Conservation (phyloP, 306 rosid species). For the Cucurbita maxima region DNA sequence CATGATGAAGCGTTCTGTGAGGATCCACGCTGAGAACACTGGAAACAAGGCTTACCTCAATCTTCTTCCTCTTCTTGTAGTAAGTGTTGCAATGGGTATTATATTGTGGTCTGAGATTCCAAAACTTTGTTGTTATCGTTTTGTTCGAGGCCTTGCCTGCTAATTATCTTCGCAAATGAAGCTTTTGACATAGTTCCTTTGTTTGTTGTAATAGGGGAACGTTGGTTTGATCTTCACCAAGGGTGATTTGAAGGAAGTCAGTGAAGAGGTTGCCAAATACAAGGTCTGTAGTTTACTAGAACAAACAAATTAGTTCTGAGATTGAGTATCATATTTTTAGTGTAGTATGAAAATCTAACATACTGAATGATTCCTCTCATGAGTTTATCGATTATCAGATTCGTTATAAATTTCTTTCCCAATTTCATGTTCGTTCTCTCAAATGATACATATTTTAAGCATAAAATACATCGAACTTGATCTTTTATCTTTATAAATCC, state of each 20-base stretch:
- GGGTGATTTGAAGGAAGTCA: conserved; percentile 89
- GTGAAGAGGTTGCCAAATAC: conserved; percentile 90
- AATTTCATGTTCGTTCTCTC: background rate
- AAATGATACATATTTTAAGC: background rate
- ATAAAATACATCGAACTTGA: no score
- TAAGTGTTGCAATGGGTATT: background rate
- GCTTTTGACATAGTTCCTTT: no score
- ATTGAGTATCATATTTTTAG: no score
- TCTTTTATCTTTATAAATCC: no score
- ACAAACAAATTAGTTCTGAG: background rate
- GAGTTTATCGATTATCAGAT: background rate
- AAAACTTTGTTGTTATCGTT: background rate
- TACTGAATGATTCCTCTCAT: background rate
- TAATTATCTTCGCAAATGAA: no score
- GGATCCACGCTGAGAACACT: conserved; percentile 58
- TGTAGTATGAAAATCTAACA: no score
- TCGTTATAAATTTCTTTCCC: background rate
- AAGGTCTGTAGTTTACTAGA: conserved; percentile 25
- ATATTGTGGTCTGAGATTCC: no score
- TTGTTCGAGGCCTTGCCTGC: background rate
- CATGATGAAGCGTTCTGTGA: conserved; percentile 82
- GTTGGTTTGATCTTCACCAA: conserved; percentile 85
- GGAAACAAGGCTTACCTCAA: conserved; percentile 50
- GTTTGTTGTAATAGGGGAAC: conserved; percentile 37
- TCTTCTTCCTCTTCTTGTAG: conserved; percentile 74